Evolutionary conservation across 2,329 filamentous ascomycete species (phyloP).

Genomic region (Verticillium isaacii): DNA sequence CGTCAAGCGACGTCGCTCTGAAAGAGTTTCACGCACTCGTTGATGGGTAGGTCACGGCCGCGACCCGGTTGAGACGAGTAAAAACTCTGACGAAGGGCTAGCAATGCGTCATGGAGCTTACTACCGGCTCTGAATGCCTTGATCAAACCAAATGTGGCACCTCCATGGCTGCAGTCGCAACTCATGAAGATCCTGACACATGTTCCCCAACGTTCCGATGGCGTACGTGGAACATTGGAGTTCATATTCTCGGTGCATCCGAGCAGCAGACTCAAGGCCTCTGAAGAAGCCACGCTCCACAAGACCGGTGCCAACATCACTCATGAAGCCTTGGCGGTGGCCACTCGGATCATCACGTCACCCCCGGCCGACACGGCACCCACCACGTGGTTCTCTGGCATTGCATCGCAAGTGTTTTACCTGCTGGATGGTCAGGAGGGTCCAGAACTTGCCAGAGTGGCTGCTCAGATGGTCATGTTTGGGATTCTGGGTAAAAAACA

Average conservation of each 20-base stretch:
- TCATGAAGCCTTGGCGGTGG: constrained; percentile 61
- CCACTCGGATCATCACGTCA: constrained; percentile 55
- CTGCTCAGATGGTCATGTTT: constrained; percentile 59
- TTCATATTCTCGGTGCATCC: constrained; percentile 68
- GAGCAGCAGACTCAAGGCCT: constrained; percentile 34
- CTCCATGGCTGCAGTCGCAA: constrained; percentile 53
- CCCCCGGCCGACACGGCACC: constrained; percentile 50
- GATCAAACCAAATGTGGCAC: constrained; percentile 55
- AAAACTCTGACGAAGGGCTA: not conserved
- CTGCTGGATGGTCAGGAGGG: constrained; percentile 59
- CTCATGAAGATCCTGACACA: constrained; percentile 54
- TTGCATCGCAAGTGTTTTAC: constrained; percentile 56
- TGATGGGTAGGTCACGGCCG: constrained; percentile 33
- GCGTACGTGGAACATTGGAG: constrained; percentile 64
- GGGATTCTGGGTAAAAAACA: constrained; percentile 61
- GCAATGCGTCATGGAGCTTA: constrained; percentile 40
- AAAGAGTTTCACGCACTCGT: constrained; percentile 42
- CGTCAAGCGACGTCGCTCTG: constrained; percentile 26
- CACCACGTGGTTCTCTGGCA: constrained; percentile 54
- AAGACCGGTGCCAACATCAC: constrained; percentile 61
- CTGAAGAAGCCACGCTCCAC: constrained; percentile 38
- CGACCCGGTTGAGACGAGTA: not conserved
- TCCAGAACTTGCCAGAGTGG: constrained; percentile 51
- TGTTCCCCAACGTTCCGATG: constrained; percentile 56
- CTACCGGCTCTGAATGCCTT: constrained; percentile 58